Evolutionary conservation across 441 rosid species (phyloP).

Genomic region (Metrosideros polymorpha): DNA sequence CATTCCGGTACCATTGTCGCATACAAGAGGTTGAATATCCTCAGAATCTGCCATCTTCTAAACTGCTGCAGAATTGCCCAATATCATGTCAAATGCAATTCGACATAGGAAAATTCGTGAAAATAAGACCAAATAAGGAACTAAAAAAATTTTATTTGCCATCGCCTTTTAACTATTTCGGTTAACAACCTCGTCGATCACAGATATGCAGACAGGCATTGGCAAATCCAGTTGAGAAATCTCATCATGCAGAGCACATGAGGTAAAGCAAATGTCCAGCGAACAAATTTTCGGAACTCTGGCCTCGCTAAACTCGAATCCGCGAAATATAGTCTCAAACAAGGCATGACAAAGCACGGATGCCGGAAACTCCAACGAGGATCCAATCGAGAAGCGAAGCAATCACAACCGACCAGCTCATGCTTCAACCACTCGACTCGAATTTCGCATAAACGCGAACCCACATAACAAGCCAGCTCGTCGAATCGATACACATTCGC

Average conservation of each 20-base stretch:
- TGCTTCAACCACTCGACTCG: neutral
- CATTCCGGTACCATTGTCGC: slow-evolving; percentile 88
- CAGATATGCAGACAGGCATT: neutral
- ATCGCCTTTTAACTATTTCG: neutral
- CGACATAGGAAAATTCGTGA: neutral
- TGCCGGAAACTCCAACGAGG: neutral
- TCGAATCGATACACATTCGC: neutral
- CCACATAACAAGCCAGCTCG: neutral
- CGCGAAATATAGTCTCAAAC: neutral
- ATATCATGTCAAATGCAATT: neutral
- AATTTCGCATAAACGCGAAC: neutral
- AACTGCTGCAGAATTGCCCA: slow-evolving; percentile 7
- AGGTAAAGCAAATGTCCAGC: neutral
- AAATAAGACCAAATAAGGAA: neutral
- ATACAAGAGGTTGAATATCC: slow-evolving; percentile 80
- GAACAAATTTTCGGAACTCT: neutral
- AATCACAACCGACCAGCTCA: neutral
- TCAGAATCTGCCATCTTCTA: slow-evolving; percentile 52
- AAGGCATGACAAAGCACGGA: neutral
- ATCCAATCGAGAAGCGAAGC: neutral
- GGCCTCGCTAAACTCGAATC: neutral
- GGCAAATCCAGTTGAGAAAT: neutral
- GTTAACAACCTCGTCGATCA: neutral
- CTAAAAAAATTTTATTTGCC: neutral
- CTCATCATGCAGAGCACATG: neutral